Evolutionary conservation across 148 eudicot genomes (phyloP).

Genomic region (Arbutus unedo): DNA sequence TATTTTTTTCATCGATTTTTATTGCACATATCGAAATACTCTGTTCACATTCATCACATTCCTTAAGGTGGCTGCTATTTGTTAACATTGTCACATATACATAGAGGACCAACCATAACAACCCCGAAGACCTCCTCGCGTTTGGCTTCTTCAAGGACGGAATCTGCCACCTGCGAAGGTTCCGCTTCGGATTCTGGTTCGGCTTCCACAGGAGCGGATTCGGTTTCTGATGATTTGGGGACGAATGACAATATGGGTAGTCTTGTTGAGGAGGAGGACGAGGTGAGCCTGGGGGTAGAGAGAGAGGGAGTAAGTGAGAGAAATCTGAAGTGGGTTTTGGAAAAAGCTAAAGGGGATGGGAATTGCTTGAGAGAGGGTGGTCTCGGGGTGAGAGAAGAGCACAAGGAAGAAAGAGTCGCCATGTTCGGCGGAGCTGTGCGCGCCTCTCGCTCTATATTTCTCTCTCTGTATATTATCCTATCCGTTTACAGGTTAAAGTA

Average conservation of each 20-base stretch:
- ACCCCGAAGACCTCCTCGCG: constrained; percentile 86
- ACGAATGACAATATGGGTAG: constrained; percentile 20
- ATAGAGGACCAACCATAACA: constrained; percentile 57
- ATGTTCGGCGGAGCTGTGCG: constrained; percentile 25
- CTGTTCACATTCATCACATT: not conserved
- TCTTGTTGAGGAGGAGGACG: constrained; percentile 12
- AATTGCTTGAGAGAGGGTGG: constrained; percentile 29
- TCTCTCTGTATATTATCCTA: not conserved
- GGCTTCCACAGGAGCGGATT: constrained; percentile 22
- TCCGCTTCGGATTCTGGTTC: constrained; percentile 11
- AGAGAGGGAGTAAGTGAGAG: constrained; percentile 32
- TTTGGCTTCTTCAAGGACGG: constrained; percentile 33
- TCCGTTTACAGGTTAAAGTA: not conserved
- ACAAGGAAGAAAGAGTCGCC: constrained; percentile 36
- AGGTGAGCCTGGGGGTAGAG: constrained; percentile 35
- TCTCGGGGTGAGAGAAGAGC: constrained; percentile 32
- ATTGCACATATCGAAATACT: not conserved
- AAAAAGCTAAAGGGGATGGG: constrained; percentile 23
- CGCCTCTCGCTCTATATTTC: not conserved
- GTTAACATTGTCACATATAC: too few relatives aligned
- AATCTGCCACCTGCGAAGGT: constrained; percentile 18
- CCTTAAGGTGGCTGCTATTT: not conserved
- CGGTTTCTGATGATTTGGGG: constrained; percentile 34
- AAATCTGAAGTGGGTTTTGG: constrained; percentile 28
- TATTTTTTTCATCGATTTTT: not conserved